Evolutionary conservation across 148 eudicot genomes (phyloP).

Genomic region (Fallopia convolvulus): DNA sequence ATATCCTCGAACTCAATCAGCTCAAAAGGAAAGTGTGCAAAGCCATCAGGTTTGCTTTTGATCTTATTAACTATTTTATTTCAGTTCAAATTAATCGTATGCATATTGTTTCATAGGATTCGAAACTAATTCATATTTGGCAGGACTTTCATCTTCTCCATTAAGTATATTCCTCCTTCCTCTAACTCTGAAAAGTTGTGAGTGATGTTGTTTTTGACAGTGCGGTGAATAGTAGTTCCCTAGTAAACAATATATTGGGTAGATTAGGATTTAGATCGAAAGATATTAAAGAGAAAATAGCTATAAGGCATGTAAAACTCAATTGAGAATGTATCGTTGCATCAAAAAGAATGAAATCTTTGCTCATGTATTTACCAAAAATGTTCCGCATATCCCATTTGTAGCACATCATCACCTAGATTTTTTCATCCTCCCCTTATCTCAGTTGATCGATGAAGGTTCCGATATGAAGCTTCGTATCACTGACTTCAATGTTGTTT

Average conservation of each 20-base stretch:
- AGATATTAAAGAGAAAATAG: not conserved
- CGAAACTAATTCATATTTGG: not conserved
- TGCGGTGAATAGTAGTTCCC: not conserved
- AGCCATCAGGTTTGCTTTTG: not conserved
- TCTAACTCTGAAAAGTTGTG: not conserved
- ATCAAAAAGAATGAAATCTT: not conserved
- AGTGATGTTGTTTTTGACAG: not conserved
- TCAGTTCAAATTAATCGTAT: not conserved
- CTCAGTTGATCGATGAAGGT: too few relatives aligned
- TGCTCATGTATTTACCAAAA: not conserved
- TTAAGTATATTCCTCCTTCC: not conserved
- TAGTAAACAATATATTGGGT: too few relatives aligned
- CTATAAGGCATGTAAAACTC: too few relatives aligned
- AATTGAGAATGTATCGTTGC: not conserved
- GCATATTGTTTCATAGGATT: not conserved
- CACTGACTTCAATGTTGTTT: too few relatives aligned
- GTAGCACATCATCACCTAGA: not conserved
- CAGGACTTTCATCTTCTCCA: too few relatives aligned
- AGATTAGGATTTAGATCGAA: not conserved
- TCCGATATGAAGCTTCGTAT: too few relatives aligned
- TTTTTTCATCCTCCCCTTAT: too few relatives aligned
- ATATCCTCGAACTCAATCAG: not conserved
- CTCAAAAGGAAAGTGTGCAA: not conserved
- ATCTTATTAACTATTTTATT: not conserved
- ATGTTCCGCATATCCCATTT: not conserved